Evolutionary conservation across 139 green algal genomes (phyloP), one percentile per base, ranked within the genome.

Genomic region (Chlorella sorokiniana): DNA sequence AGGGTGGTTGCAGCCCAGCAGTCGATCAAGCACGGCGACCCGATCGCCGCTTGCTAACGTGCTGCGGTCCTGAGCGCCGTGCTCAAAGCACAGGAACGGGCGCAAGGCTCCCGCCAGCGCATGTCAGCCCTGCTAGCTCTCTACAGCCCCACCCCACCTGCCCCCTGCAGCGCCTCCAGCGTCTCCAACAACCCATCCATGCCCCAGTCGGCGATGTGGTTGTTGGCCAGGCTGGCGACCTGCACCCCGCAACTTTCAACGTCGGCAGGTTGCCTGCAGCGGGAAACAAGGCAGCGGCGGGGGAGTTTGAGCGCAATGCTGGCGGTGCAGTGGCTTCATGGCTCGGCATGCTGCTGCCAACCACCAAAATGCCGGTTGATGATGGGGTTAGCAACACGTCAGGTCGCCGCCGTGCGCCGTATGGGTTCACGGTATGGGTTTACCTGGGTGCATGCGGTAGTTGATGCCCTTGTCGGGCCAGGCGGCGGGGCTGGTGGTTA

Each of bases 381-480:
- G 48, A 25, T 25, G 48, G 14, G 16, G 48, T 16, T 16, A 11
- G 16, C 48, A 59, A 59, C n/a, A 16, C 48, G 14, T 59, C 11
- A 16, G 48, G 14, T 59, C 48, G 16, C 48, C 48, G 16, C 48
- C 16, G 11, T 11, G 14, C 11, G 48, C 11, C 14, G 48, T 11
- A 59, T 59, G 16, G 11, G 11, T 16, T 59, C 14, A 25, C 16
- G 11, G 48, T 59, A 25, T 11, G 14, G 48, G 48, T 22, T 6
- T 51, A 83, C 78, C 78, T 38, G 78, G 78, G 65, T 83, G 78
- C 48, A 59, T 62, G 22, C 78, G 45, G 51, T 83, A 83, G 48
- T 83, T 76, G 78, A 83, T 83, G 48, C 64, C 64, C 38, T 83
- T 83, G 48, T 20, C 5, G 5, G 78, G 78, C 78, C 78, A 83